Percentiles rank a stretch among this genome's conserved stretches.
Evolutionary conservation across 306 rosid genomes (phyloP).

Genomic region (Trichosanthes truncata): DNA sequence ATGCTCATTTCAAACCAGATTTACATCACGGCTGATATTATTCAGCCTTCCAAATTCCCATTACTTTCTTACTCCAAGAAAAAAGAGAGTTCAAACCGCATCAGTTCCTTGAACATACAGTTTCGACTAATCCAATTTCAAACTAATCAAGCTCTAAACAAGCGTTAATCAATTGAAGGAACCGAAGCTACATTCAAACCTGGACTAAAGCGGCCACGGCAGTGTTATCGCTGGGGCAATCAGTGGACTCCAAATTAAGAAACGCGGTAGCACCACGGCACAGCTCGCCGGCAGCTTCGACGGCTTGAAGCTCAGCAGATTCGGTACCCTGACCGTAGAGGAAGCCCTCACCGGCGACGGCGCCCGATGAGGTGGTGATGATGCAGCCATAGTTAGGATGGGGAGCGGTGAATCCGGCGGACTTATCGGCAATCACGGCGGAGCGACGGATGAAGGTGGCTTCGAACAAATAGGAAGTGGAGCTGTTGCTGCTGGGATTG

Average conservation of each 20-base stretch:
- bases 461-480: constrained; percentile 25
- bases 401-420: constrained; percentile 82
- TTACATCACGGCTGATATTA: background rate
- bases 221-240: constrained; percentile 68
- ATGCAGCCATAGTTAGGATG: constrained; percentile 92
- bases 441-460: constrained; percentile 59
- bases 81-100: background rate
- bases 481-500: background rate
- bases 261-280: constrained; percentile 56
- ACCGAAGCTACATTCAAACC: constrained; percentile 27
- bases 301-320: constrained; percentile 79
- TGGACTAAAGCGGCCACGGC: constrained; percentile 71
- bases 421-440: constrained; percentile 50
- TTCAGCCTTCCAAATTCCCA: no score
- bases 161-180: background rate
- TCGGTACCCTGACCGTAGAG: constrained; percentile 86
- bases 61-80: no score
- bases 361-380: constrained; percentile 44
- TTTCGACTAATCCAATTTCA: background rate
- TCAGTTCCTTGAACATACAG: background rate
- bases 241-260: constrained; percentile 88
- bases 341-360: constrained; percentile 68
- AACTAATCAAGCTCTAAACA: background rate
- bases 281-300: constrained; percentile 41
- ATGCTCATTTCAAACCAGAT: background rate